phyloP scores from a whole-genome alignment of 164 flowering plant genomes.

The Umbellularia californica region DNA sequence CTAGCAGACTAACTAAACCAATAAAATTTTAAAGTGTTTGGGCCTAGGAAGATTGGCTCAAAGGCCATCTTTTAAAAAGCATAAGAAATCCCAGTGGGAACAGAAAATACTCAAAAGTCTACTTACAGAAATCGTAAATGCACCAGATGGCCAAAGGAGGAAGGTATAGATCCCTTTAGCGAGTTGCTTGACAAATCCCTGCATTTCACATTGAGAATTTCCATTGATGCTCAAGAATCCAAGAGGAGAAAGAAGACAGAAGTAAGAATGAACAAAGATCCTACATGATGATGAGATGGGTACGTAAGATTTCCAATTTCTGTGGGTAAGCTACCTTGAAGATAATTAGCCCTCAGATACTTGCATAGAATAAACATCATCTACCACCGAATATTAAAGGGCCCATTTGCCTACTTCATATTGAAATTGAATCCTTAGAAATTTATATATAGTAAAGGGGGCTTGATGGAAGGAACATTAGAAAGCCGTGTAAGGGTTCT shows the following conservation, averaged over 20 bases:
- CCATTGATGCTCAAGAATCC: neutral
- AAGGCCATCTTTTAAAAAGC: neutral
- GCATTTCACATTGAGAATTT: slow-evolving; percentile 6
- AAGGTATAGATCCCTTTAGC: slow-evolving; percentile 78
- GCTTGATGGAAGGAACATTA: no score
- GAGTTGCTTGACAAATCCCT: slow-evolving; percentile 97
- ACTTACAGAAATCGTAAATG: slow-evolving; percentile 71
- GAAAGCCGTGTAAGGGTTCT: no score
- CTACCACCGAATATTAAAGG: neutral
- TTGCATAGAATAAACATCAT: slow-evolving; percentile 24
- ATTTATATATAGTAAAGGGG: no score
- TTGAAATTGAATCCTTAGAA: no score
- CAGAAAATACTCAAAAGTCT: neutral
- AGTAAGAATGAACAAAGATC: slow-evolving; percentile 6
- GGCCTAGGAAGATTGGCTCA: neutral
- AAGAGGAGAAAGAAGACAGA: neutral
- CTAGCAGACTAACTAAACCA: neutral
- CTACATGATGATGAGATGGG: slow-evolving; percentile 70
- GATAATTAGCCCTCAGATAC: slow-evolving; percentile 81
- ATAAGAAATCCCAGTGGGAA: neutral
- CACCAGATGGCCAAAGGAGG: slow-evolving; percentile 67
- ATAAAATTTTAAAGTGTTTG: no score
- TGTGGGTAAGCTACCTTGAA: slow-evolving; percentile 92
- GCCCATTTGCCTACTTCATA: no score
- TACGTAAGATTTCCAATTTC: slow-evolving; percentile 80